phyloP scores from a whole-genome alignment of 306 rosid species.

The Hippophae gyantsensis region DNA sequence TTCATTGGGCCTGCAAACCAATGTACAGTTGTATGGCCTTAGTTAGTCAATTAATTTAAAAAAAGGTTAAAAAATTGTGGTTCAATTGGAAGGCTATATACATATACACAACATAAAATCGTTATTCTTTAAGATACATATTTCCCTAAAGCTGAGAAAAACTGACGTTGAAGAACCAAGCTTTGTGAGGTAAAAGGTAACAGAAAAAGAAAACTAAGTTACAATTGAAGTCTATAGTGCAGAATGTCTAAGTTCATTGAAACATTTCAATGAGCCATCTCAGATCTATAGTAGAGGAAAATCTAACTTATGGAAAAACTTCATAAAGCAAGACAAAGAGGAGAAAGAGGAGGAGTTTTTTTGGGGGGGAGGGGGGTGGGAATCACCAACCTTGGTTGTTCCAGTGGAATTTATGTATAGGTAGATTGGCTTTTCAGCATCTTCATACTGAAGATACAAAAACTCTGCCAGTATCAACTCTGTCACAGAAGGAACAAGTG shows the following conservation, averaged over 20 bases:
- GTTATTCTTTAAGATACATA: no score
- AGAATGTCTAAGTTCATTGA: background rate
- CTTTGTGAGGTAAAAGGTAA: no score
- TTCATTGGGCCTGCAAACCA: constrained; percentile 14
- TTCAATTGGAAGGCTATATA: background rate
- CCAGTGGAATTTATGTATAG: constrained; percentile 92
- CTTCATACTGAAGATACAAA: constrained; percentile 83
- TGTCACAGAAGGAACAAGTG: constrained; percentile 85
- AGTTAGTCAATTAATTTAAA: background rate
- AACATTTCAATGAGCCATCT: background rate
- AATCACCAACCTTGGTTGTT: constrained; percentile 62
- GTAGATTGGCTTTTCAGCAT: constrained; percentile 69
- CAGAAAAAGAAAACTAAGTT: no score
- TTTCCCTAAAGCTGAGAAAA: no score
- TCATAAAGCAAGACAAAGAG: no score
- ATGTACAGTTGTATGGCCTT: constrained; percentile 8
- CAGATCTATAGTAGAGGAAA: background rate
- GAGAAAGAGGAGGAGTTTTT: no score
- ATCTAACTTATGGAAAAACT: background rate
- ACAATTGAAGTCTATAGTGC: no score
- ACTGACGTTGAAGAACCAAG: no score
- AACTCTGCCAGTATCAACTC: constrained; percentile 91
- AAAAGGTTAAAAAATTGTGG: background rate
- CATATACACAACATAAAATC: background rate
- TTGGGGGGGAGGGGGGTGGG: background rate